Evolutionary conservation across 345 rosid species (phyloP).

Genomic region (Melastoma malabathricum): DNA sequence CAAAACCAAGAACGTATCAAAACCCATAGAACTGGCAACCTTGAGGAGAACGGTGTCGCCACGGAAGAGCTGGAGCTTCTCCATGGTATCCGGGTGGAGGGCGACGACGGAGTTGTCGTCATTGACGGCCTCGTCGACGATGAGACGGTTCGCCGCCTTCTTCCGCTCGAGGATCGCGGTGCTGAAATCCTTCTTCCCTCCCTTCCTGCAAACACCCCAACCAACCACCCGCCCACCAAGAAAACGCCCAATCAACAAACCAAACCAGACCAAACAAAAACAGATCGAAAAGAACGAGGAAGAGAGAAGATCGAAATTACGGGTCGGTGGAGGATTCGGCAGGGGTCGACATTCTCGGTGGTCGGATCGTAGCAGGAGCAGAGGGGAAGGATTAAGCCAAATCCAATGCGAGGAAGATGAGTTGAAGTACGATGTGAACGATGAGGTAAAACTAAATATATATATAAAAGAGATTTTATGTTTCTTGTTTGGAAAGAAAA

Average conservation of each 20-base stretch:
- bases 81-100: conserved; percentile 88
- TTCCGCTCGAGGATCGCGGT: conserved; percentile 89
- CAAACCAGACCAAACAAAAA: background rate
- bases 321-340: conserved; percentile 72
- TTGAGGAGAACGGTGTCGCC: conserved; percentile 87
- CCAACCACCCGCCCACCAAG: background rate
- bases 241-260: background rate
- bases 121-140: conserved; percentile 79
- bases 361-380: conserved; percentile 6
- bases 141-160: conserved; percentile 77
- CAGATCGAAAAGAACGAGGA: background rate
- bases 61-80: conserved; percentile 93
- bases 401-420: conserved; percentile 4
- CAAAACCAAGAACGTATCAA: background rate
- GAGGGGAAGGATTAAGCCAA: background rate
- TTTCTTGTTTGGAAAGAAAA: conserved; percentile 54
- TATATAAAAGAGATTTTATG: background rate
- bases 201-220: conserved; percentile 30
- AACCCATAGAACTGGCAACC: conserved; percentile 22
- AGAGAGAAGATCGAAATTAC: conserved; percentile 34
- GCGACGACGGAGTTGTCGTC: conserved; percentile 90
- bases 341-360: conserved; percentile 40
- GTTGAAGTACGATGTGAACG: conserved; percentile 9
- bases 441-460: no score
- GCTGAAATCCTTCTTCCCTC: conserved; percentile 73